Conservation (phyloP, 805 yeast species). For the Kockiozyma suomiensis region DNA sequence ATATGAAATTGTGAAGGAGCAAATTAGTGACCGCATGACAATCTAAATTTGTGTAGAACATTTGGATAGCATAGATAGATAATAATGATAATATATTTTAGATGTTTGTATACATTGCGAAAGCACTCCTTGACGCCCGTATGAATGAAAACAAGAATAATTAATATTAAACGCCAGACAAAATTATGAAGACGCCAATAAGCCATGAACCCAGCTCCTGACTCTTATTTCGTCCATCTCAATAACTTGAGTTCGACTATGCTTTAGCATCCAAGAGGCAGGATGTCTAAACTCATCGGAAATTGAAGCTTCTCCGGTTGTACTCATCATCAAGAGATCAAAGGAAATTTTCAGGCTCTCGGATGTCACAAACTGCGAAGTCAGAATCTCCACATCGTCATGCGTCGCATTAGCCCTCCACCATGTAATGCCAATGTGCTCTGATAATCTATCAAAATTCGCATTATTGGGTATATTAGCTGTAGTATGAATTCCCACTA, state of each 20-base stretch:
- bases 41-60: not conserved
- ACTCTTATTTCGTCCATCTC: not conserved
- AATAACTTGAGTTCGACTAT: not conserved
- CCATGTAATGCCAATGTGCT: constrained; percentile 7
- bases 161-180: no score
- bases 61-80: not conserved
- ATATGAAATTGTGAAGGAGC: constrained; percentile 65
- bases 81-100: not conserved
- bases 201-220: not conserved
- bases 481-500: not conserved
- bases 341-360: not conserved
- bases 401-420: not conserved
- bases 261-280: constrained; percentile 1
- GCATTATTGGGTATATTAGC: not conserved
- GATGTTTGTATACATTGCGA: not conserved
- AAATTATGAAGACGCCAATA: not conserved
- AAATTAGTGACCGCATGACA: constrained; percentile 51
- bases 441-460: not conserved
- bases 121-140: not conserved
- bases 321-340: constrained; percentile 7
- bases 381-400: not conserved
- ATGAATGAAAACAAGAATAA: not conserved
- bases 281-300: not conserved
- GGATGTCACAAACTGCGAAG: not conserved
- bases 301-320: not conserved